Conservation (phyloP, 2,329 filamentous ascomycete species). For the Pseudovirgaria hyperparasitica region DNA sequence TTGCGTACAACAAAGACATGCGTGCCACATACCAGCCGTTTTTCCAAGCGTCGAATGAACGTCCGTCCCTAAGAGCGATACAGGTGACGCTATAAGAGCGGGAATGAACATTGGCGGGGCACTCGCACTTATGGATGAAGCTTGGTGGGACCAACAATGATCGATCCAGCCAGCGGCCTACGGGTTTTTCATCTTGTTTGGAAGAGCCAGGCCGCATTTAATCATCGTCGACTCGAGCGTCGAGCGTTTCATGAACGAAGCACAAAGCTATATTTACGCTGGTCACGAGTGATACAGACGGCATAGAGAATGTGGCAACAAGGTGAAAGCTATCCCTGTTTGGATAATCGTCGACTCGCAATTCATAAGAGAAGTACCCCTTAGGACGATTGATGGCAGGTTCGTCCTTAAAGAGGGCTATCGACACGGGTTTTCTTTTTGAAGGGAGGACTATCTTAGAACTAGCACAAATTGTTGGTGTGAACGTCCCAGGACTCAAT, state of each 20-base stretch:
- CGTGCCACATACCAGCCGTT: no score
- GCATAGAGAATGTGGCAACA: conserved; percentile 11
- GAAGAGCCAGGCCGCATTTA: conserved; percentile 18
- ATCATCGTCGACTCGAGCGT: conserved; percentile 23
- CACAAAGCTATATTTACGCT: conserved; percentile 17
- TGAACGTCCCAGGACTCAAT: conserved; percentile 10
- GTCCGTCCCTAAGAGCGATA: conserved; percentile 12
- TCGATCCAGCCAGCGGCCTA: conserved; percentile 18
- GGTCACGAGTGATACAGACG: conserved; percentile 13
- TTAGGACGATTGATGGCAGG: conserved; percentile 8
- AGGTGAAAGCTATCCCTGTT: no score
- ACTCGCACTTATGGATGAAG: conserved; percentile 10
- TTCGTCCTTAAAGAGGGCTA: no score
- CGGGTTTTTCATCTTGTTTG: no score
- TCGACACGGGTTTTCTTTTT: no score
- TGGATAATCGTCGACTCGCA: conserved; percentile 20
- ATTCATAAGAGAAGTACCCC: conserved; percentile 14
- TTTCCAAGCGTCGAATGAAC: no score
- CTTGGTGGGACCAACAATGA: conserved; percentile 20
- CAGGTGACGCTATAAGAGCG: conserved; percentile 15
- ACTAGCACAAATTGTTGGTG: conserved; percentile 13
- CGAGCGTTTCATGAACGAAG: conserved; percentile 23
- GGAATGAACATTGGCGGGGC: conserved; percentile 15
- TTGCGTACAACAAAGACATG: no score
- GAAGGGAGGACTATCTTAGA: conserved; percentile 12